Conservation (phyloP, 2,329 filamentous ascomycete genomes). For the Diaporthe vaccinii region DNA sequence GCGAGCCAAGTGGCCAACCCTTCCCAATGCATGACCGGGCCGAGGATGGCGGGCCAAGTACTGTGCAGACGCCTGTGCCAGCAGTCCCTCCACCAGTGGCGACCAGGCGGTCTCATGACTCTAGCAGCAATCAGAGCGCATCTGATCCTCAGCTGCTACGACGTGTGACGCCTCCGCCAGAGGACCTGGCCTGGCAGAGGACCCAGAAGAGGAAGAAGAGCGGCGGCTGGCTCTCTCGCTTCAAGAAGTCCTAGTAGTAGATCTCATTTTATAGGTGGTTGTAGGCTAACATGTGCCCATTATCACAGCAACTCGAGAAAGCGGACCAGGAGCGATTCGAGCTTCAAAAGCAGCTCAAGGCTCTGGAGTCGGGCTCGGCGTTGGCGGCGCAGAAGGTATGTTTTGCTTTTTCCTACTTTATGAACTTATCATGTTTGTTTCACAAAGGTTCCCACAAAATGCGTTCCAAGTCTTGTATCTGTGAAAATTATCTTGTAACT, state of each 20-base stretch:
- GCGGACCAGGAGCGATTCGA: constrained; percentile 69
- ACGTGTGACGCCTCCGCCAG: constrained; percentile 36
- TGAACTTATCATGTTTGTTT: constrained; percentile 25
- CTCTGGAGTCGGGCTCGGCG: constrained; percentile 63
- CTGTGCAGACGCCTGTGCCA: not conserved
- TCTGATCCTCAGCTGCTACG: constrained; percentile 39
- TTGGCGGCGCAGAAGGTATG: constrained; percentile 67
- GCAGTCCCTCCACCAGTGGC: constrained; percentile 1
- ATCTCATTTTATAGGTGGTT: not conserved
- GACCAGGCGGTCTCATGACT: constrained; percentile 20
- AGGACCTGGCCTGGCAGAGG: constrained; percentile 16
- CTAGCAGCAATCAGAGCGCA: not conserved
- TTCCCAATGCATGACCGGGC: not conserved
- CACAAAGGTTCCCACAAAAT: constrained; percentile 3
- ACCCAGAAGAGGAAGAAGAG: constrained; percentile 6
- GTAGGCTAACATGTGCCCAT: constrained; percentile 43
- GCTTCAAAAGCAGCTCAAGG: constrained; percentile 67
- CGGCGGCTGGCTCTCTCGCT: constrained; percentile 16
- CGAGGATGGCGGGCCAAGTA: not conserved
- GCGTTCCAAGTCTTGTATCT: constrained; percentile 28
- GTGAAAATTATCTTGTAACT: constrained; percentile 14
- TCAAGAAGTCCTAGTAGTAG: constrained; percentile 35
- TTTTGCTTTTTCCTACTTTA: constrained; percentile 43
- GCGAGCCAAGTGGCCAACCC: constrained; percentile 12
- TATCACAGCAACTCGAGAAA: constrained; percentile 68